Conservation (phyloP, 2,329 filamentous ascomycete genomes). For the Trichoderma koningiopsis region DNA sequence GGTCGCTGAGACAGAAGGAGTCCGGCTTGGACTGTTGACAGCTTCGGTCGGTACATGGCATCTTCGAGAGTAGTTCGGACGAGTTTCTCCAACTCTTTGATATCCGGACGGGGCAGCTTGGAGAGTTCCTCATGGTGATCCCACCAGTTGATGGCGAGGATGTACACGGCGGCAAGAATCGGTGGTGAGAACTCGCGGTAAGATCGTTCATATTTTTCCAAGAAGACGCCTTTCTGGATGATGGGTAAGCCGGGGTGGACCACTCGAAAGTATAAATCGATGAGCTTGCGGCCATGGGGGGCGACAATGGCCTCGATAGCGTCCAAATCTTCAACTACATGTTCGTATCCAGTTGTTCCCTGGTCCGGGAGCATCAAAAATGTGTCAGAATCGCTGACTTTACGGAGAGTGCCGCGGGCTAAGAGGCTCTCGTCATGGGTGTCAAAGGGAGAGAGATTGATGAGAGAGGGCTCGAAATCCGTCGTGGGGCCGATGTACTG, state of each 20-base stretch:
- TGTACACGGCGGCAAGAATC: slow-evolving; percentile 77
- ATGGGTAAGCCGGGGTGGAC: slow-evolving; percentile 83
- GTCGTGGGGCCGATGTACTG: slow-evolving; percentile 83
- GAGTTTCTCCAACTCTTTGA: slow-evolving; percentile 71
- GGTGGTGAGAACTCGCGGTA: slow-evolving; percentile 75
- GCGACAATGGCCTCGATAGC: slow-evolving; percentile 75
- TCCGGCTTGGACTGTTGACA: slow-evolving; percentile 78
- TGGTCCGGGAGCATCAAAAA: slow-evolving; percentile 79
- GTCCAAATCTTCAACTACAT: slow-evolving; percentile 67
- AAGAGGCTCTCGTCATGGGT: slow-evolving; percentile 78
- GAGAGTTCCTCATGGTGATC: slow-evolving; percentile 70
- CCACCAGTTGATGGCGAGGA: slow-evolving; percentile 88
- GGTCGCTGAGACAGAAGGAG: slow-evolving; percentile 73
- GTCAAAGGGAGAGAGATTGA: slow-evolving; percentile 79
- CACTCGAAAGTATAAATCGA: slow-evolving; percentile 79
- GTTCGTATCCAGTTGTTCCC: slow-evolving; percentile 70
- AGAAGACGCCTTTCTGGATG: slow-evolving; percentile 77
- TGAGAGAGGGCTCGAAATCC: slow-evolving; percentile 80
- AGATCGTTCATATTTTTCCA: slow-evolving; percentile 74
- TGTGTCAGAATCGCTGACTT: slow-evolving; percentile 75
- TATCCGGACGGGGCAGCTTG: slow-evolving; percentile 67
- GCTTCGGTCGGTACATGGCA: slow-evolving; percentile 78
- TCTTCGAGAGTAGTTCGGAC: slow-evolving; percentile 72
- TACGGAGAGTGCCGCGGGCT: slow-evolving; percentile 68
- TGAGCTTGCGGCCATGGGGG: slow-evolving; percentile 73